Base-by-base conservation (phyloP, 1,284 basidiomycete species). In the Inonotus obliquus region DNA sequence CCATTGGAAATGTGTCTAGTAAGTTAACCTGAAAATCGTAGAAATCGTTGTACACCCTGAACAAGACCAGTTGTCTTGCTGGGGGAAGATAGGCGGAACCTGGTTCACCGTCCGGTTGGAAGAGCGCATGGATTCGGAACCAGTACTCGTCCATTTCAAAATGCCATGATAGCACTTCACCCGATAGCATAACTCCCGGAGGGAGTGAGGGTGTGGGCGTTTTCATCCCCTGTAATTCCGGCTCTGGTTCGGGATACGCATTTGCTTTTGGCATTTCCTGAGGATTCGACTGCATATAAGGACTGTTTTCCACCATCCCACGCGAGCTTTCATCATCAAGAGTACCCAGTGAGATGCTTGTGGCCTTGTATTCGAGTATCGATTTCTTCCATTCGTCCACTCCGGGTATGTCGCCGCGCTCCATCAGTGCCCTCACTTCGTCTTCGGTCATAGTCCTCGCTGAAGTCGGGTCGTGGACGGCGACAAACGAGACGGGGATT, bases 301-400 rank as follows among this genome's bases (percentile, higher is more conserved):
- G 77, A 65, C 75, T 81, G 65, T 75, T 73, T 41, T 75, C 70
- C 35, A 80, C 75, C 0, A 81, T 73, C 14, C 77, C 71, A 39
- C 79, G 77, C 57, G 70, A 73, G 4, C 76, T 75, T 55, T 67
- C 63, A 39, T 88, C 81, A 65, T 98, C 95, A 69, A 98, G 84
- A 49, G 92, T 87, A 29, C 97, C 97, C 2, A 99, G 83, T 1
- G 95, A 84, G 70, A 99, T 99, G 70, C 93, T 94, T 70, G 91
- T 95, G 67, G 94, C 93, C 76, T 98, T 98, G 80, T 98, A 98
- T 67, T 85, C 91, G 61, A 95, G 86, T 77, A 98, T 94, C 58
- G 92, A 91, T 70, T 89, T 88, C 74, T 98, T 98, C 97, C 97
- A 99, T 67, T 98, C 96, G 72, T 98, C 96, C 13, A 99, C 95